A percentile compares a stretch with the other conserved stretches of the same genome.
Conservation (phyloP, 495 filamentous ascomycete species). For the Penicillium coffeae region DNA sequence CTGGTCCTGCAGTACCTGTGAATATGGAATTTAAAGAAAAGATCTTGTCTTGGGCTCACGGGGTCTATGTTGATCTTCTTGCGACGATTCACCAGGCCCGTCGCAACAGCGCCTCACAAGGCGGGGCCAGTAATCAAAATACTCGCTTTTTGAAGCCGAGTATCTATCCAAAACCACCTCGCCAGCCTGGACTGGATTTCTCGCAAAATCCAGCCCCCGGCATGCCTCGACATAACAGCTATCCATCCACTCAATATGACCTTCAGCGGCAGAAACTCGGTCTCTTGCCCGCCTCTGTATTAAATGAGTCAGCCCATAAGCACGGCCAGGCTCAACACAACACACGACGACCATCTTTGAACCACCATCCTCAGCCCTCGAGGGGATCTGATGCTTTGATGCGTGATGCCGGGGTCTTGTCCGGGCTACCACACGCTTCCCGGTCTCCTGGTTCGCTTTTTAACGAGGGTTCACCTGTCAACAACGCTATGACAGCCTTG, state of each 20-base stretch:
- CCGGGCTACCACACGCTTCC: conserved; percentile 23
- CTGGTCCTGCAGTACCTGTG: conserved; percentile 19
- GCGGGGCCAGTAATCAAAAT: conserved; percentile 28
- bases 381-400: conserved; percentile 27
- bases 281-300: conserved; percentile 5
- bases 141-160: conserved; percentile 47
- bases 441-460: conserved; percentile 31
- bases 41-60: conserved; percentile 78
- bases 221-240: conserved; percentile 40
- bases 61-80: conserved; percentile 82
- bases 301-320: conserved; percentile 11
- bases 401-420: conserved; percentile 29
- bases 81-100: conserved; percentile 64
- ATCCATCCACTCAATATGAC: conserved; percentile 38
- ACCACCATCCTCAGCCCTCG: conserved; percentile 24
- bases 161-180: conserved; percentile 63
- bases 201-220: conserved; percentile 26
- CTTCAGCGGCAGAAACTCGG: conserved; percentile 21
- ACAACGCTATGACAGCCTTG: conserved; percentile 62
- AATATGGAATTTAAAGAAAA: conserved; percentile 75
- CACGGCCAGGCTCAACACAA: conserved; percentile 14
- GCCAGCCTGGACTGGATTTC: conserved; percentile 46
- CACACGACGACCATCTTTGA: conserved; percentile 24
- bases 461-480: conserved; percentile 32
- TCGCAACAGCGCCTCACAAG: conserved; percentile 38